Base-by-base conservation (phyloP, 2,329 filamentous ascomycete genomes). In the Microdochium paspali region DNA sequence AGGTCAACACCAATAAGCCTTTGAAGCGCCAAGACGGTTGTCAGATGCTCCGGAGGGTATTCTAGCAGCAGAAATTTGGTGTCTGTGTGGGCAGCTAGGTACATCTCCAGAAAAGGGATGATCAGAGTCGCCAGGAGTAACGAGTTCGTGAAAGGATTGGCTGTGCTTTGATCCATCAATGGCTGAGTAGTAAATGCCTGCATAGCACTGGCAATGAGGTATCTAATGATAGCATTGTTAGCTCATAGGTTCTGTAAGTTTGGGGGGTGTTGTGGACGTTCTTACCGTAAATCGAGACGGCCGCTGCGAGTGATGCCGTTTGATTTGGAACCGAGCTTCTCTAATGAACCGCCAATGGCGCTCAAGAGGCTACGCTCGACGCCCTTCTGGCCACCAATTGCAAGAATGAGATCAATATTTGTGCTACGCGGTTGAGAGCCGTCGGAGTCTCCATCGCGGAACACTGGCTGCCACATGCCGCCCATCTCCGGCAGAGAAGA, bases 141-240 rank as follows among this genome's bases (percentile, higher is more conserved):
- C 1, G 76, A 69, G 53, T 78, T 74, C 15, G 68, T 66, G 50
- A 80, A 76, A 1, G 76, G 77, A 52, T 77, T 78, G 48, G 74
- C 71, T 26, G 71, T 67, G 3, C 68, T 69, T 50, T 78, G 74
- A 47, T 71, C 70, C 3, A 70, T 58, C 7, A 76, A 60, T 1
- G 70, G 70, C 49, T 77, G 76, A 1, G 72, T 66, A 4, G 72
- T 76, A 51, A 75, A 77, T 1, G 71, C 66, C 58, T 82, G 79
- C 72, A 83, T 79, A 4, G 76, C 76, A 52, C 73, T 80, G 53
- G 73, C 73, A 47, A 82, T 73, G 45, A 84, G 67, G 53, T 79
- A 82, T 51, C 79, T 82, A 35, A 46, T 40, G 13, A 3, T 1
- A 40, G 15, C 10, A 43, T 54, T 44, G 55, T 48, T 32, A 44